Percentiles rank a stretch among this genome's conserved stretches.
Evolutionary conservation across 2,329 filamentous ascomycete genomes (phyloP).

Genomic region (Pseudopithomyces maydicus): DNA sequence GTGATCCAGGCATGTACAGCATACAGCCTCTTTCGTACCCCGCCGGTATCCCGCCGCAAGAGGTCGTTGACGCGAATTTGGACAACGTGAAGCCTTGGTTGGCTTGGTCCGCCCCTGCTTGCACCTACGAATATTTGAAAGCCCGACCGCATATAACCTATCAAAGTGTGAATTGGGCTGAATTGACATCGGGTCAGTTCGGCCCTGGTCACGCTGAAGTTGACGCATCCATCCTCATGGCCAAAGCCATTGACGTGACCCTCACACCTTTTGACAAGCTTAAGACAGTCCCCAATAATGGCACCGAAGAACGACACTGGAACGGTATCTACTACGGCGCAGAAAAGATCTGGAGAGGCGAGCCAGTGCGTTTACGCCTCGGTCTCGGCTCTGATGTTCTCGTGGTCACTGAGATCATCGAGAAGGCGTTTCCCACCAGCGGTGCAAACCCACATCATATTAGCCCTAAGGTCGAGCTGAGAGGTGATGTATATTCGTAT

Average conservation of each 20-base stretch:
- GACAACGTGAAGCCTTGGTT: conserved; percentile 60
- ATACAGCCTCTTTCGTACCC: conserved; percentile 58
- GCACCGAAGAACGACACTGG: conserved; percentile 53
- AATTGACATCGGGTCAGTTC: conserved; percentile 48
- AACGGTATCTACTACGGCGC: conserved; percentile 62
- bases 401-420: conserved; percentile 52
- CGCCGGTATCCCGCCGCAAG: conserved; percentile 41
- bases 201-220: conserved; percentile 58
- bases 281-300: conserved; percentile 45
- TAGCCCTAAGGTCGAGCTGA: conserved; percentile 44
- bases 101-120: conserved; percentile 61
- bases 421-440: conserved; percentile 35
- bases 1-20: conserved; percentile 42
- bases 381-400: conserved; percentile 56
- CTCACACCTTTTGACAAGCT: conserved; percentile 60
- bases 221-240: conserved; percentile 63
- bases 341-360: conserved; percentile 65
- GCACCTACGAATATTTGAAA: conserved; percentile 53
- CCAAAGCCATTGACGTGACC: conserved; percentile 60
- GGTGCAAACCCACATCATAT: conserved; percentile 15
- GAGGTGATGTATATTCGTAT: conserved; percentile 60
- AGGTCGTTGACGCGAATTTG: conserved; percentile 51
- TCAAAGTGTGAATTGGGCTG: conserved; percentile 58
- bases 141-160: conserved; percentile 49
- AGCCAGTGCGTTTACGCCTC: conserved; percentile 58